These are phyloP conservation scores for Silene vulgaris DNA, from an alignment of 179 eudicot genomes.

Conservation along the genomic window DNA sequence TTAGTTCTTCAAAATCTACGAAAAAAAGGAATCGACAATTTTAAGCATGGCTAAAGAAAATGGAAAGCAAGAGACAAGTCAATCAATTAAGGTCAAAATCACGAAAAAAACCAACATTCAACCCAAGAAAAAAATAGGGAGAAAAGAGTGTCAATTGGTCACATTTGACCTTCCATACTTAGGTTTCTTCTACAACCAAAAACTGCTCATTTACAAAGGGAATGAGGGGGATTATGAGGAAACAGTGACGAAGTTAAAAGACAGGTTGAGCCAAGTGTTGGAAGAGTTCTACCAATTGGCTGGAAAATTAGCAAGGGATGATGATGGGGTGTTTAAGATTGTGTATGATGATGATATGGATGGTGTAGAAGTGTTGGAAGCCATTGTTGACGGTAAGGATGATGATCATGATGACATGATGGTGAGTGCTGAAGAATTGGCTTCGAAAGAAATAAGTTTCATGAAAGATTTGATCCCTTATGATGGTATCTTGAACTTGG, in stretches of 20 bases:
- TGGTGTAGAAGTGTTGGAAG: slow-evolving; percentile 58
- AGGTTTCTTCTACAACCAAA: slow-evolving; percentile 77
- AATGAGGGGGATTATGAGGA: slow-evolving; percentile 39
- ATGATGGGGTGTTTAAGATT: slow-evolving; percentile 75
- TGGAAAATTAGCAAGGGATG: slow-evolving; percentile 61
- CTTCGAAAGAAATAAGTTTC: slow-evolving; percentile 40
- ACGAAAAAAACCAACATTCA: slow-evolving; percentile 46
- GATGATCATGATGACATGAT: slow-evolving; percentile 6
- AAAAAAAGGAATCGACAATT: not conserved
- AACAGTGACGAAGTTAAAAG: slow-evolving; percentile 44
- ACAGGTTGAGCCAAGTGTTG: slow-evolving; percentile 57
- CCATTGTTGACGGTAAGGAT: slow-evolving; percentile 25
- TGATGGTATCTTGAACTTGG: slow-evolving; percentile 56
- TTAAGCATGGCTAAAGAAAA: slow-evolving; percentile 28
- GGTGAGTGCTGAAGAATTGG: slow-evolving; percentile 42
- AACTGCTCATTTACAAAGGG: slow-evolving; percentile 56
- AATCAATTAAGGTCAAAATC: slow-evolving; percentile 39
- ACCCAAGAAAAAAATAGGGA: slow-evolving; percentile 53
- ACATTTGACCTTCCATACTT: slow-evolving; percentile 87
- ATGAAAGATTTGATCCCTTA: slow-evolving; percentile 68
- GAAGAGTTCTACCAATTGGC: slow-evolving; percentile 73
- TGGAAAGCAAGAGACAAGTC: slow-evolving; percentile 22
- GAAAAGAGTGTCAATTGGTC: slow-evolving; percentile 58
- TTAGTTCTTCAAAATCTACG: not conserved
- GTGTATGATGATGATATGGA: slow-evolving; percentile 62